These are phyloP conservation scores for Vigna hirtella DNA, from an alignment of 306 rosid species.

Conservation along the genomic window DNA sequence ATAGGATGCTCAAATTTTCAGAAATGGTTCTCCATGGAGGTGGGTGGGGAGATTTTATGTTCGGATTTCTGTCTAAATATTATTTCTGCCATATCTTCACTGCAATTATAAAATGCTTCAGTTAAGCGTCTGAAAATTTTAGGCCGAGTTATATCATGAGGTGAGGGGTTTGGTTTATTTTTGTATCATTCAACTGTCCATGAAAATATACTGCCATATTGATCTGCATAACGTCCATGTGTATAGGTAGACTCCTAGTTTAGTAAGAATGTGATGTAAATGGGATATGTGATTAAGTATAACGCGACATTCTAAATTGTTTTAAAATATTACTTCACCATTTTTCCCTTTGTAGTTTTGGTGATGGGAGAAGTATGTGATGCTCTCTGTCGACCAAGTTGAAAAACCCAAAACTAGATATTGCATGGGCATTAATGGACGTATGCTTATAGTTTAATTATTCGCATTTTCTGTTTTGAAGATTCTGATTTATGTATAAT, in stretches of 20 bases:
- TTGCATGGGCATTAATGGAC: no score
- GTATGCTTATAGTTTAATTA: no score
- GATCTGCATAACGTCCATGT: constrained; percentile 21
- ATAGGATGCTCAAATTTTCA: constrained; percentile 65
- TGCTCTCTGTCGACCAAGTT: no score
- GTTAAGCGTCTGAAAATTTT: constrained; percentile 56
- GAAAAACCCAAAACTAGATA: no score
- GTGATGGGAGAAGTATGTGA: no score
- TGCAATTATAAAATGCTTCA: constrained; percentile 60
- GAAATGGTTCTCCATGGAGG: constrained; percentile 44
- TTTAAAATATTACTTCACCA: not conserved
- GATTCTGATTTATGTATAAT: no score
- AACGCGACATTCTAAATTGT: not conserved
- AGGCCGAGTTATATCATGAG: constrained; percentile 20
- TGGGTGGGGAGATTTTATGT: constrained; percentile 55
- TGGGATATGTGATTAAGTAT: not conserved
- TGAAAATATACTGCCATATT: constrained; percentile 34
- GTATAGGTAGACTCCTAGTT: not conserved
- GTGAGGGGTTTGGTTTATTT: constrained; percentile 5
- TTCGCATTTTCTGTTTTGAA: no score
- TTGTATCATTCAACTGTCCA: constrained; percentile 32
- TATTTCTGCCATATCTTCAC: constrained; percentile 53
- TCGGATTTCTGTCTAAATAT: constrained; percentile 56
- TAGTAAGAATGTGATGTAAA: not conserved
- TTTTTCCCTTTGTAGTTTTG: no score